phyloP scores from a whole-genome alignment of 768 basidiomycete genomes.

The Auricularia heimuer region DNA sequence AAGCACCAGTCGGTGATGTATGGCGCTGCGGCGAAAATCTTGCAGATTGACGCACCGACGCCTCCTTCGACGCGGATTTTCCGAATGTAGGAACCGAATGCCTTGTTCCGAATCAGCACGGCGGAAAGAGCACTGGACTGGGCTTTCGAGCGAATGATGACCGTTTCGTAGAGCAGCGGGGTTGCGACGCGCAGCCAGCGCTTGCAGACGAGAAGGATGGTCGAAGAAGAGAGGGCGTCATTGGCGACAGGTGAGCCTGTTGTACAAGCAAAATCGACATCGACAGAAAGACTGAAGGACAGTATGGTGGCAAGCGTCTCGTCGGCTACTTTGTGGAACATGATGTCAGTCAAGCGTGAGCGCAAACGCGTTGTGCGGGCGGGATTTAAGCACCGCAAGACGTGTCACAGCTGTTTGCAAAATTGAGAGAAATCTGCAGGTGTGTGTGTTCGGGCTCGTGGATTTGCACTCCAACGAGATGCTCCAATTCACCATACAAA shows the following conservation, averaged over 20 bases:
- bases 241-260: neutral
- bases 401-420: no score
- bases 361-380: no score
- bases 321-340: neutral
- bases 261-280: neutral
- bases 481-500: no score
- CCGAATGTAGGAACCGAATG: neutral
- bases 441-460: no score
- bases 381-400: no score
- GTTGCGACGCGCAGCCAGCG: constrained; percentile 1
- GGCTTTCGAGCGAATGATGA: neutral
- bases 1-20: neutral
- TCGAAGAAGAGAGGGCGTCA: neutral
- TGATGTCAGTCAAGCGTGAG: neutral
- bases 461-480: no score
- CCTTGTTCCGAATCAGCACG: neutral
- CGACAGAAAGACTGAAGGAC: neutral
- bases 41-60: neutral
- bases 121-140: neutral
- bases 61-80: neutral
- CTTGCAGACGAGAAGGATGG: neutral
- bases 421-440: no score
- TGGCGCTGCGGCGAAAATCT: neutral
- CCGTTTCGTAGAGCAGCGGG: neutral
- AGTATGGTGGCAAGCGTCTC: neutral